These are phyloP conservation scores for Royoungia palumana DNA, from an alignment of 768 basidiomycete species.

Conservation along the genomic window DNA sequence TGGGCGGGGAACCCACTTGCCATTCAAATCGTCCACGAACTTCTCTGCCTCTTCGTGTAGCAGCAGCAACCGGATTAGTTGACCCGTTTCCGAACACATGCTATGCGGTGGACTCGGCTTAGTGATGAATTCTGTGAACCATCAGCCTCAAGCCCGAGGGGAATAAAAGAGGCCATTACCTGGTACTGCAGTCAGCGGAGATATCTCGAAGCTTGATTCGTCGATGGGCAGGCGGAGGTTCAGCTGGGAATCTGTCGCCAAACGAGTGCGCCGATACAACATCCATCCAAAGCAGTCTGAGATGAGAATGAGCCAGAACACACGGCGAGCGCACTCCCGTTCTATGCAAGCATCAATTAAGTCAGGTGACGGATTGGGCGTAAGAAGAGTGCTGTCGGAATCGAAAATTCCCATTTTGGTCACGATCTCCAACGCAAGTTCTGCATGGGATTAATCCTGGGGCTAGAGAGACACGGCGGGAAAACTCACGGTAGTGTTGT, in stretches of 20 bases:
- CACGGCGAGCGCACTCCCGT: constrained; percentile 75
- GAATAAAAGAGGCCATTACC: constrained; percentile 17
- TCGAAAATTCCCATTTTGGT: constrained; percentile 63
- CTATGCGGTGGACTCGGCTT: constrained; percentile 58
- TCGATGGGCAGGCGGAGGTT: constrained; percentile 73
- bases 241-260: constrained; percentile 43
- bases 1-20: constrained; percentile 32
- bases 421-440: constrained; percentile 60
- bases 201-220: constrained; percentile 77
- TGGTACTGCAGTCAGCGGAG: constrained; percentile 39
- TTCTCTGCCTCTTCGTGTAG: constrained; percentile 62
- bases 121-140: constrained; percentile 59
- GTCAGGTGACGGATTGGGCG: constrained; percentile 55
- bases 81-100: constrained; percentile 57
- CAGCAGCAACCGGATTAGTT: constrained; percentile 65
- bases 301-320: constrained; percentile 75
- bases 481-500: constrained; percentile 30
- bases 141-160: constrained; percentile 6
- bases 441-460: constrained; percentile 37
- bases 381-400: constrained; percentile 57
- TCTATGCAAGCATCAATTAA: constrained; percentile 62
- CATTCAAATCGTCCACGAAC: constrained; percentile 48
- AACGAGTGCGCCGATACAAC: constrained; percentile 33
- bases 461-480: not conserved
- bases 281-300: constrained; percentile 49